Evolutionary conservation across 2,329 filamentous ascomycete genomes (phyloP), one percentile per base, ranked within the genome.

Genomic region (Cercospora sp.): DNA sequence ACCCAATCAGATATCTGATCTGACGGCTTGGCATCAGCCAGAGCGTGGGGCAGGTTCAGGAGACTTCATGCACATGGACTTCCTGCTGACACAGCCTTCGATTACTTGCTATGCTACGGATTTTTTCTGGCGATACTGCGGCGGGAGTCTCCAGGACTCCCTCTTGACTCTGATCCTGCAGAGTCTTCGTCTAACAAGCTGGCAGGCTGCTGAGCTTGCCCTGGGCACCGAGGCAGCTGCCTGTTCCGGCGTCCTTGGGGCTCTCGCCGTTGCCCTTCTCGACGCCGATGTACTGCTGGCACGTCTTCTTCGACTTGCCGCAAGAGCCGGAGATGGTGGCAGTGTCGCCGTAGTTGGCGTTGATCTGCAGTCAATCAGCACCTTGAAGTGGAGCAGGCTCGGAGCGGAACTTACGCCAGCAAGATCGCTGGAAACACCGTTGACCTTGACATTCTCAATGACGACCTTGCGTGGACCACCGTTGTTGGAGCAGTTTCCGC

Each of bases 401-500:
- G 20, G 6, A 36, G 8, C 5, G n/a, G 13, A 6, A 63, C 67
- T 69, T 57, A 70, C 67, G n/a, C 69, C 69, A 1, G 66, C 69
- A n/a, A 71, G 23, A 28, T 71, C 69, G 33, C 65, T 66, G 30
- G 67, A 51, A 8, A 71, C 63, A 6, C 69, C 69, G n/a, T 68
- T 71, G 65, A 71, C 51, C 48, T 58, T 61, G 60, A 71, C 64
- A 36, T 69, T 71, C 45, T 67, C 60, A 20, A 71, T 62, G 13
- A 71, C 48, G 33, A 71, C 67, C 7, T 69, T 69, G 53, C 69
- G 62, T 16, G 69, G 69, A 18, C 69, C 67, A 9, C 67, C 67
- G 26, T 71, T 79, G 45, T 68, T 77, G 10, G 75, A 77, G 77
- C 83, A 85, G 78, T 85, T 85, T 31, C 84, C 84, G 73, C 83